Evolutionary conservation across 108 stramenopile genomes (phyloP).

Genomic region (Pseudonitzschia delicatissima): DNA sequence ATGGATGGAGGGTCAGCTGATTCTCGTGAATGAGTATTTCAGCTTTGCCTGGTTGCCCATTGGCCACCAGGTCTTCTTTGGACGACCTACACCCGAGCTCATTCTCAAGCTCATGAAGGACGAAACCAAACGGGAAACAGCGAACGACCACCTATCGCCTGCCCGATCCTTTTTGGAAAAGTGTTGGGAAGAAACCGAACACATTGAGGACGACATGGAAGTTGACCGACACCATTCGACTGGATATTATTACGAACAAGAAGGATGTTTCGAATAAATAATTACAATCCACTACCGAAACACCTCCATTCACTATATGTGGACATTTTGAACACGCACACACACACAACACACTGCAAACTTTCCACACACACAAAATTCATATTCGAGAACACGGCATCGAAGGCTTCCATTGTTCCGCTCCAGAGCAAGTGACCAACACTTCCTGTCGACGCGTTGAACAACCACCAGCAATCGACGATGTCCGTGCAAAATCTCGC

Average conservation of each 20-base stretch:
- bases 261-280: not conserved
- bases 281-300: no score
- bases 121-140: constrained; percentile 10
- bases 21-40: constrained; percentile 69
- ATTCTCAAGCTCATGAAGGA: constrained; percentile 49
- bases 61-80: constrained; percentile 81
- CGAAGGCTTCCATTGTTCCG: no score
- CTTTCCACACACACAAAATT: no score
- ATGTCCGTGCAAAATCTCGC: no score
- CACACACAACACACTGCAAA: no score
- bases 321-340: no score
- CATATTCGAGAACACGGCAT: no score
- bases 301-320: no score
- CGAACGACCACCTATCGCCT: not conserved
- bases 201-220: constrained; percentile 42
- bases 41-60: constrained; percentile 77
- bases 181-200: constrained; percentile 53
- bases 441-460: no score
- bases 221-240: not conserved
- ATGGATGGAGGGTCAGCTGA: constrained; percentile 78
- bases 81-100: constrained; percentile 62
- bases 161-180: constrained; percentile 30
- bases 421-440: no score
- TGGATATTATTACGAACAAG: not conserved
- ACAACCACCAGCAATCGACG: no score